These are phyloP conservation scores for Biscutella laevigata DNA, from an alignment of 441 rosid species.

Conservation along the genomic window DNA sequence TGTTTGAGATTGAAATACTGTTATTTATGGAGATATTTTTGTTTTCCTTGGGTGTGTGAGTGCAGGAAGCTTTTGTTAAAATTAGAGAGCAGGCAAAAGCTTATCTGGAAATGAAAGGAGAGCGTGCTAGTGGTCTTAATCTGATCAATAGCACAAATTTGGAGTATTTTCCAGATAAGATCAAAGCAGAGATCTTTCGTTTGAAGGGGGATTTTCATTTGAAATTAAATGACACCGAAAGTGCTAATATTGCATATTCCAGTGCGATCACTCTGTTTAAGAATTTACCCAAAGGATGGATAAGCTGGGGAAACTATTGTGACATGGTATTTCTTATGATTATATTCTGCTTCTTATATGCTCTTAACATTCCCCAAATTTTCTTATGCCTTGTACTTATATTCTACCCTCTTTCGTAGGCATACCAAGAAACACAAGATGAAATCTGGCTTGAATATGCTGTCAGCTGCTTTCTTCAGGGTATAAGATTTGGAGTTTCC, in stretches of 20 bases:
- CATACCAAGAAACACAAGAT: slow-evolving; percentile 73
- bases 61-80: slow-evolving; percentile 97
- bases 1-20: slow-evolving; percentile 6
- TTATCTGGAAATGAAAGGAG: slow-evolving; percentile 89
- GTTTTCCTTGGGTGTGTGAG: slow-evolving; percentile 19
- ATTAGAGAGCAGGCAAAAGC: slow-evolving; percentile 99
- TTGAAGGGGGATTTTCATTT: slow-evolving; percentile 82
- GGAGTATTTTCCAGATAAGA: slow-evolving; percentile 85
- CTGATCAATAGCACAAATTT: slow-evolving; percentile 86
- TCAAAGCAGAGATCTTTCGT: slow-evolving; percentile 85
- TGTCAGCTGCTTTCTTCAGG: slow-evolving; percentile 98
- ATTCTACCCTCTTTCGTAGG: slow-evolving; percentile 41
- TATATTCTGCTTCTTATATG: slow-evolving; percentile 38
- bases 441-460: slow-evolving; percentile 98
- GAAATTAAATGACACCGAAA: slow-evolving; percentile 71
- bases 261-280: slow-evolving; percentile 82
- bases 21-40: slow-evolving; percentile 3
- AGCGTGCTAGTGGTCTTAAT: slow-evolving; percentile 85
- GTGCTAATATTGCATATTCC: slow-evolving; percentile 82
- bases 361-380: not conserved
- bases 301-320: slow-evolving; percentile 99
- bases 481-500: slow-evolving; percentile 90
- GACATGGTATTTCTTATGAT: slow-evolving; percentile 75
- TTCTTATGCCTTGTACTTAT: slow-evolving; percentile 1
- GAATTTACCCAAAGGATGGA: slow-evolving; percentile 96